Percentiles rank a stretch among this genome's conserved stretches.
Evolutionary conservation across 345 rosid species (phyloP).

Genomic region (Reutealis trisperma): DNA sequence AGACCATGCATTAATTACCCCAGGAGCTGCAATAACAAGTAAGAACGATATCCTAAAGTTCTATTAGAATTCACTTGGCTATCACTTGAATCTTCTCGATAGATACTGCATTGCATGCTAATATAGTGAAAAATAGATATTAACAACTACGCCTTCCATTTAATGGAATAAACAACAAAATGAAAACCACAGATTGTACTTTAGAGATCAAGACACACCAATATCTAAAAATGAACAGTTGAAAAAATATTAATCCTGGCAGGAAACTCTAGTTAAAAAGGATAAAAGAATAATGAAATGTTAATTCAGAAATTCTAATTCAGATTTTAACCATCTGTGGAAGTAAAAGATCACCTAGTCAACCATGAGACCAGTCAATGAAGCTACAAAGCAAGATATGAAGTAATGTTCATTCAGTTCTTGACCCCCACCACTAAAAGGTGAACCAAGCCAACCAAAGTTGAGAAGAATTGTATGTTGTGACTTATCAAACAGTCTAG

Average conservation of each 20-base stretch:
- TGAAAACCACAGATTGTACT: too few species aligned
- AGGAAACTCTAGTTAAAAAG: not conserved
- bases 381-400: not conserved
- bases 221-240: too few species aligned
- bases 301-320: too few species aligned
- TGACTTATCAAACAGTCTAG: not conserved
- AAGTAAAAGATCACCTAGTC: not conserved
- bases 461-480: not conserved
- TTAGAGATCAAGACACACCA: too few species aligned
- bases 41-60: too few species aligned
- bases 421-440: not conserved
- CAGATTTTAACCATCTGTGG: not conserved
- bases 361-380: not conserved
- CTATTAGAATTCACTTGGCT: not conserved
- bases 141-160: too few species aligned
- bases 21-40: too few species aligned
- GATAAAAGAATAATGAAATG: not conserved
- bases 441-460: not conserved
- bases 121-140: too few species aligned
- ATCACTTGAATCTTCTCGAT: not conserved
- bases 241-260: too few species aligned
- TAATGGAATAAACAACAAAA: too few species aligned
- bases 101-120: not conserved
- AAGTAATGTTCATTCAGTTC: not conserved
- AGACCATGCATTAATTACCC: too few species aligned